phyloP scores from a whole-genome alignment of 2,329 filamentous ascomycete genomes.

The Apiospora malaysiana region DNA sequence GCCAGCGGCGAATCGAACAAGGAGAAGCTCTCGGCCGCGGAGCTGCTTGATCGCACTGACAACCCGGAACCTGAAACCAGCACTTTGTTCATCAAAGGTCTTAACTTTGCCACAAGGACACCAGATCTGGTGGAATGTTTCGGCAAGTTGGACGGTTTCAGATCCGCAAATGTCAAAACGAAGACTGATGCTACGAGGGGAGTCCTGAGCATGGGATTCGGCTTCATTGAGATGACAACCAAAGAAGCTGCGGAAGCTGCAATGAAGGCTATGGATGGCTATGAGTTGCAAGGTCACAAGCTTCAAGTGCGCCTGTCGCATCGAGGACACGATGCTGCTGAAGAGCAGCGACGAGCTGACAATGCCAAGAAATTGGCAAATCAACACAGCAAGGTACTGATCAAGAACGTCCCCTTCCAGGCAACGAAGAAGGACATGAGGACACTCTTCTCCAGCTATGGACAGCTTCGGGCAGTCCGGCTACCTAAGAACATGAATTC shows the following conservation, averaged over 20 bases:
- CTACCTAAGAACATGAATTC: slow-evolving; percentile 95
- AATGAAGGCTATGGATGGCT: slow-evolving; percentile 83
- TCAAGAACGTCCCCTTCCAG: slow-evolving; percentile 98
- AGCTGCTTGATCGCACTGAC: slow-evolving; percentile 67
- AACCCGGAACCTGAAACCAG: slow-evolving; percentile 66
- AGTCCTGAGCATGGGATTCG: slow-evolving; percentile 94
- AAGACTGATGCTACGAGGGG: slow-evolving; percentile 93
- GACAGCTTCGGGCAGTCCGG: slow-evolving; percentile 88
- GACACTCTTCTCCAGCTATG: slow-evolving; percentile 85
- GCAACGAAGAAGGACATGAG: slow-evolving; percentile 91
- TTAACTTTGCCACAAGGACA: slow-evolving; percentile 89
- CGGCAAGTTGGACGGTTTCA: slow-evolving; percentile 81
- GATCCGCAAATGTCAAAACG: slow-evolving; percentile 89
- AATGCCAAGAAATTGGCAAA: slow-evolving; percentile 78
- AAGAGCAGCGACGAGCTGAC: slow-evolving; percentile 84
- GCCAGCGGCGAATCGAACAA: slow-evolving; percentile 45
- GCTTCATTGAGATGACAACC: slow-evolving; percentile 87
- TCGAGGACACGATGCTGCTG: slow-evolving; percentile 84
- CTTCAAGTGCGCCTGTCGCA: slow-evolving; percentile 87
- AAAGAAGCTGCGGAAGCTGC: slow-evolving; percentile 82
- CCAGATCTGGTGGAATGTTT: slow-evolving; percentile 79
- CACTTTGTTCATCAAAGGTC: slow-evolving; percentile 92
- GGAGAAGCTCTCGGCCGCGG: slow-evolving; percentile 70
- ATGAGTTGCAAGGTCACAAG: slow-evolving; percentile 85
- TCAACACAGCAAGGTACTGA: slow-evolving; percentile 87